phyloP scores from a whole-genome alignment of 2,329 filamentous ascomycete genomes.

The Aphanoascus verrucosus region DNA sequence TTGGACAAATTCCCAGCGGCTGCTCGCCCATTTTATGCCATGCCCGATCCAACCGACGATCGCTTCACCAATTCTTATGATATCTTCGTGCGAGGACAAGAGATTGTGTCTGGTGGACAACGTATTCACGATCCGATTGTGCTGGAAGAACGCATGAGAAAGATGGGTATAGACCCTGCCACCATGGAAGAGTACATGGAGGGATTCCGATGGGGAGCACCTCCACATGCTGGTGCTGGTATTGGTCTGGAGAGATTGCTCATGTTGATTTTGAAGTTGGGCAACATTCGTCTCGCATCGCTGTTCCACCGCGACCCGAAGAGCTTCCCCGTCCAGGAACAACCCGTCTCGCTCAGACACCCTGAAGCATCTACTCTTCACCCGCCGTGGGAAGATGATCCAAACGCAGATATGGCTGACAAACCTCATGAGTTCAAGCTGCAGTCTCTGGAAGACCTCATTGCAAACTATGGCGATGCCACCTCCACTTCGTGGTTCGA shows the following conservation, averaged over 20 bases:
- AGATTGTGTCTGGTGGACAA: slow-evolving; percentile 85
- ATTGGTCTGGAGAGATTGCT: slow-evolving; percentile 82
- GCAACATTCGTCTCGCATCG: slow-evolving; percentile 80
- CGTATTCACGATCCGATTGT: slow-evolving; percentile 73
- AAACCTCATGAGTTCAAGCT: slow-evolving; percentile 43
- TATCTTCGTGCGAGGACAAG: slow-evolving; percentile 86
- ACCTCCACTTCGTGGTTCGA: slow-evolving; percentile 92
- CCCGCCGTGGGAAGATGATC: slow-evolving; percentile 47
- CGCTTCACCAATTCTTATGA: slow-evolving; percentile 80
- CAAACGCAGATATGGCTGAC: slow-evolving; percentile 28
- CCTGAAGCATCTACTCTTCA: slow-evolving; percentile 76
- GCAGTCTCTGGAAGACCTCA: slow-evolving; percentile 72
- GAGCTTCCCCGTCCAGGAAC: slow-evolving; percentile 62
- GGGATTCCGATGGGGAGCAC: slow-evolving; percentile 78
- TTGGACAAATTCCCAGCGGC: slow-evolving; percentile 83
- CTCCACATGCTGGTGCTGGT: slow-evolving; percentile 80
- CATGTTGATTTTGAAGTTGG: slow-evolving; percentile 73
- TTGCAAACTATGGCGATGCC: slow-evolving; percentile 90
- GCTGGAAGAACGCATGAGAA: slow-evolving; percentile 66
- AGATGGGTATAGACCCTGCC: slow-evolving; percentile 63
- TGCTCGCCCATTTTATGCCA: slow-evolving; percentile 83
- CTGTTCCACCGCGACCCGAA: slow-evolving; percentile 82
- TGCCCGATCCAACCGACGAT: slow-evolving; percentile 64
- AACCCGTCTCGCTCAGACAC: slow-evolving; percentile 59
- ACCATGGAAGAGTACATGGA: slow-evolving; percentile 84